A percentile compares a stretch with the other conserved stretches of the same genome.
phyloP scores from a whole-genome alignment of 768 basidiomycete species.

The Pleurotus eryngii region DNA sequence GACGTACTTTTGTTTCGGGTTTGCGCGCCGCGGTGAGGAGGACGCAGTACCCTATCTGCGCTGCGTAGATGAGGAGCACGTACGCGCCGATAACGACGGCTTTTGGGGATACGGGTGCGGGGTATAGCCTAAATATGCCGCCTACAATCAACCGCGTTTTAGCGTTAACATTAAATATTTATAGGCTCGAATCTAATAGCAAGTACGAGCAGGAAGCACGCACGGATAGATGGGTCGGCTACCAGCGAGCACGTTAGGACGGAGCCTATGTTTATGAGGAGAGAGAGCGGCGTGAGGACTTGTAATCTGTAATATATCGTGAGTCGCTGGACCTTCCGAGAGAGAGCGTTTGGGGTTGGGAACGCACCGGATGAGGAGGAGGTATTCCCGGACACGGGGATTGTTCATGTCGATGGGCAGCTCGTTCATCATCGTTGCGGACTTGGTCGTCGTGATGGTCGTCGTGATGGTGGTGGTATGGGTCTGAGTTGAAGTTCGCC shows the following conservation, averaged over 20 bases:
- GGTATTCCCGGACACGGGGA: constrained; percentile 62
- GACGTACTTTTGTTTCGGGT: constrained; percentile 73
- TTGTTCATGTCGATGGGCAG: constrained; percentile 57
- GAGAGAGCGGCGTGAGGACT: constrained; percentile 80
- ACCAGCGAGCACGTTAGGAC: constrained; percentile 67
- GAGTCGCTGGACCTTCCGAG: neutral
- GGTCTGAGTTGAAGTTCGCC: too few species aligned
- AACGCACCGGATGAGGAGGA: constrained; percentile 56
- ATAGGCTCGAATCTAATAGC: neutral
- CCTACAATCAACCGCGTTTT: constrained; percentile 25
- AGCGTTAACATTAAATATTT: too few species aligned
- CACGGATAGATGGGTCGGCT: constrained; percentile 61
- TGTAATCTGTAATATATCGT: constrained; percentile 51
- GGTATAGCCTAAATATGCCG: constrained; percentile 49
- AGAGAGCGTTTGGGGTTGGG: neutral
- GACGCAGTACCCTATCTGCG: constrained; percentile 80
- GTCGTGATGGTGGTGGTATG: too few species aligned
- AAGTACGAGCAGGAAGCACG: constrained; percentile 4
- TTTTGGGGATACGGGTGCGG: constrained; percentile 71
- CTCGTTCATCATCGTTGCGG: constrained; percentile 38
- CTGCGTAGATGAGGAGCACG: constrained; percentile 55
- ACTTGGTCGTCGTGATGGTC: too few species aligned
- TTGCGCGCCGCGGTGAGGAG: constrained; percentile 69
- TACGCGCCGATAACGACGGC: constrained; percentile 56
- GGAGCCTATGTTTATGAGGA: constrained; percentile 76